Conservation (phyloP, 179 eudicot genomes). For the Heliamphora pulchella region DNA sequence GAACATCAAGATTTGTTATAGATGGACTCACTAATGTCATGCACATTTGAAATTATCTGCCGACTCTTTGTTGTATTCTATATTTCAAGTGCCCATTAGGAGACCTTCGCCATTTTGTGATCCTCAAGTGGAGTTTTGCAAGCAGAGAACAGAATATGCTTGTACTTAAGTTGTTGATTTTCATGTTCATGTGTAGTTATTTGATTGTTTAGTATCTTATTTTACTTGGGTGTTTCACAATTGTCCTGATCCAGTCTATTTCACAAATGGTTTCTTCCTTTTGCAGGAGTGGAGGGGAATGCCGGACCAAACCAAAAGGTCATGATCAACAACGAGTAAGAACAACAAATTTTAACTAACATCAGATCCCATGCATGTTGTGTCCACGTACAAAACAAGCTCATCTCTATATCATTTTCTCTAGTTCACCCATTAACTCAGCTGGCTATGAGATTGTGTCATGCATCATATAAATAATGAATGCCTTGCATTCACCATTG, state of each 20-base stretch:
- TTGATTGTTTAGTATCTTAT: no score
- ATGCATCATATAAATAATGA: background rate
- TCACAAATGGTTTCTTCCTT: background rate
- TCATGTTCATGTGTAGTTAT: background rate
- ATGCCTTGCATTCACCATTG: background rate
- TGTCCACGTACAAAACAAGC: background rate
- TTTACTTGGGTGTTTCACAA: background rate
- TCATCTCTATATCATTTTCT: background rate
- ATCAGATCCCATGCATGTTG: background rate
- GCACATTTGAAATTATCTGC: no score
- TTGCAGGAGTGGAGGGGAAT: conserved; percentile 1
- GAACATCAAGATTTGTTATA: no score
- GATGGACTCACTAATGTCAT: no score
- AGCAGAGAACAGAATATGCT: background rate
- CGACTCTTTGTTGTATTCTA: no score
- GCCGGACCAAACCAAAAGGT: background rate
- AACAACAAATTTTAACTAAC: background rate
- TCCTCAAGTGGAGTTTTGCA: no score
- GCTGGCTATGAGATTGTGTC: background rate
- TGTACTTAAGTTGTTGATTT: background rate
- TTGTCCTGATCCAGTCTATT: background rate
- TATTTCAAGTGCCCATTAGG: no score
- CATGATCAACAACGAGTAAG: background rate
- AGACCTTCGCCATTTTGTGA: no score
- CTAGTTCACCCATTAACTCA: background rate